Conservation (phyloP, 2,329 filamentous ascomycete genomes). For the Cephalotrichum gorgonifer region DNA sequence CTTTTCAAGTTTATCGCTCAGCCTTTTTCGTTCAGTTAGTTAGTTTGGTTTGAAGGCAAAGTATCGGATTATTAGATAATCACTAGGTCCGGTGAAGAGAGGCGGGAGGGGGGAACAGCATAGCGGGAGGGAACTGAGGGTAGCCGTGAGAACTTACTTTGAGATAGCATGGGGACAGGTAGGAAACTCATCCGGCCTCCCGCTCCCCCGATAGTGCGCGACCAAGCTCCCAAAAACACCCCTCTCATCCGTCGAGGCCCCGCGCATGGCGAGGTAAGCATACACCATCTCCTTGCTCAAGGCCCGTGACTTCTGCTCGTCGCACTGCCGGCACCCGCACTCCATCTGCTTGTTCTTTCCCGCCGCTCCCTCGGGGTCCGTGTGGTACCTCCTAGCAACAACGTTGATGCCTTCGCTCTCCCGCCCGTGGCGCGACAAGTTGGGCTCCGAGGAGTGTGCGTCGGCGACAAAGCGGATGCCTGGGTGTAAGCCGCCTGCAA, state of each 20-base stretch:
- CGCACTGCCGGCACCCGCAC: conserved; percentile 2
- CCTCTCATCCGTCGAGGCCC: conserved; percentile 9
- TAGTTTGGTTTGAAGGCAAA: too few relatives aligned
- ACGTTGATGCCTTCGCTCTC: not conserved
- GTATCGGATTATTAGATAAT: not conserved
- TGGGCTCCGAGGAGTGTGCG: not conserved
- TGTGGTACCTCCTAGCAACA: not conserved
- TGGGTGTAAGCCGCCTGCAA: not conserved
- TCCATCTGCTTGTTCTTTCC: not conserved
- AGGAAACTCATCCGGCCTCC: not conserved
- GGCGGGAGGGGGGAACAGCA: not conserved
- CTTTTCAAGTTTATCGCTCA: too few relatives aligned
- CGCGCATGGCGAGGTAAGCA: conserved; percentile 23
- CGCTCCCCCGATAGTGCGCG: not conserved
- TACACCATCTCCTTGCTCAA: conserved; percentile 16
- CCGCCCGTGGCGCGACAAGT: too few relatives aligned
- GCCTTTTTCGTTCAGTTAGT: too few relatives aligned
- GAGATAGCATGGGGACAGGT: not conserved
- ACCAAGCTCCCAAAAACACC: not conserved
- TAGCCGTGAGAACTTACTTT: not conserved
- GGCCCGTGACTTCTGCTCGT: conserved; percentile 10
- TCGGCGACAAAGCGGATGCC: not conserved
- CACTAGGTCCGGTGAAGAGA: not conserved
- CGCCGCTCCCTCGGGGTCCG: not conserved
- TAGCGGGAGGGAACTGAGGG: too few relatives aligned